Evolutionary conservation across 345 rosid genomes (phyloP).

Genomic region (Microcos paniculata): DNA sequence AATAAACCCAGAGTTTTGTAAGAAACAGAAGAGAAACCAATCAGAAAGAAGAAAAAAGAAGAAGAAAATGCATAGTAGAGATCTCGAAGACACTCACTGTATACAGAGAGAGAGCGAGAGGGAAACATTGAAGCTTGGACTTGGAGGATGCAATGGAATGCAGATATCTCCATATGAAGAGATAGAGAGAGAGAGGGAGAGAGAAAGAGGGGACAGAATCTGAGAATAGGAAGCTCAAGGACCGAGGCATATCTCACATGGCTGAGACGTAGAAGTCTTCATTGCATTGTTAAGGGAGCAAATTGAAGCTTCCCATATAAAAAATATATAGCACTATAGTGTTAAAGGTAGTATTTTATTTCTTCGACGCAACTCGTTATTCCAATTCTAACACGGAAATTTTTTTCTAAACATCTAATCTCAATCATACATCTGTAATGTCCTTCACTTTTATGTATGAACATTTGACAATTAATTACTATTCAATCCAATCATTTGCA

Average conservation of each 20-base stretch:
- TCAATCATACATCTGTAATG: slow-evolving; percentile 1
- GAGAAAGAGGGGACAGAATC: slow-evolving; percentile 18
- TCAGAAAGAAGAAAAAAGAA: background rate
- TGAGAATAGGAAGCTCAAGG: slow-evolving; percentile 37
- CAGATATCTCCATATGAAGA: slow-evolving; percentile 17
- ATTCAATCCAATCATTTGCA: background rate
- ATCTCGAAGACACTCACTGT: slow-evolving; percentile 22
- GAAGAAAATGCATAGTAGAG: slow-evolving; percentile 4
- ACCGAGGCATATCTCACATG: slow-evolving; percentile 64
- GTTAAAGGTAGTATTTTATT: too few relatives aligned
- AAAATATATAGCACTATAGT: background rate
- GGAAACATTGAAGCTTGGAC: slow-evolving; percentile 22
- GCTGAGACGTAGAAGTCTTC: slow-evolving; percentile 37
- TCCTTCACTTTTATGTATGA: background rate
- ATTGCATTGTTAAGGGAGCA: slow-evolving; percentile 32
- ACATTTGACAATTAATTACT: background rate
- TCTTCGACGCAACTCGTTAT: slow-evolving; percentile 19
- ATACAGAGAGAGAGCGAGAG: slow-evolving; percentile 24
- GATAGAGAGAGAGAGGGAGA: slow-evolving; percentile 7
- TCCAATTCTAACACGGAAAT: background rate
- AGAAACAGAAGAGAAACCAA: slow-evolving; percentile 4
- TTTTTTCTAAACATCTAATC: background rate
- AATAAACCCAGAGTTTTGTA: background rate
- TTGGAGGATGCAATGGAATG: slow-evolving; percentile 16
- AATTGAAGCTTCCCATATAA: slow-evolving; percentile 19